These are phyloP conservation scores for Chlorella variabilis DNA, from an alignment of 163 green algal species.

Conservation along the genomic window DNA sequence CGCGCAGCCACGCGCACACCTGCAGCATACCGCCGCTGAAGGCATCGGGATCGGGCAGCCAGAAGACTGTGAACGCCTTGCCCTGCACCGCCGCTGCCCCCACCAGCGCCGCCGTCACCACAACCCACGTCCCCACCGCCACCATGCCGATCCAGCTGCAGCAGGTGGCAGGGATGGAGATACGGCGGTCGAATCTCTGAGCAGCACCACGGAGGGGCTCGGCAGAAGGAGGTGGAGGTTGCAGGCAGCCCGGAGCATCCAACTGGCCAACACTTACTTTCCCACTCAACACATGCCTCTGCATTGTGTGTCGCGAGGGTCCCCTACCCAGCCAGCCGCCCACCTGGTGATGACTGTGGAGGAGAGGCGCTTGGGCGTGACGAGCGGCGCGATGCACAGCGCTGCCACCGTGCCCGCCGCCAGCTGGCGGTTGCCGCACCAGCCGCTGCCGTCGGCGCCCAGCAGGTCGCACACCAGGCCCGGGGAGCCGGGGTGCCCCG, in stretches of 20 bases:
- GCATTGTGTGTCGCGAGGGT: neutral
- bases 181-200: neutral
- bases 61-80: neutral
- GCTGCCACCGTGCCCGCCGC: neutral
- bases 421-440: conserved; percentile 29
- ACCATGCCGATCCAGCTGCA: conserved; percentile 30
- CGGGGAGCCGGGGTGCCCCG: conserved; percentile 6
- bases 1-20: neutral
- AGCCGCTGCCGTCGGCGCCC: neutral
- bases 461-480: conserved; percentile 42
- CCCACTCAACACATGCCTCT: too few relatives aligned
- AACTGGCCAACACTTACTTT: too few relatives aligned
- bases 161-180: neutral
- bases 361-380: conserved; percentile 33
- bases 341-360: conserved; percentile 23
- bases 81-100: neutral
- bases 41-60: conserved; percentile 20
- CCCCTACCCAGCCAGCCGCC: too few relatives aligned
- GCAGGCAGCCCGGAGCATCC: neutral
- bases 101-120: conserved; percentile 18
- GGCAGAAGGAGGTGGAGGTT: too few relatives aligned
- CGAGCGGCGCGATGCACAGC: conserved; percentile 27
- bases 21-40: neutral
- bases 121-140: conserved; percentile 28
- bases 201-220: neutral